phyloP scores from a whole-genome alignment of 768 basidiomycete genomes.

The Filobasidium wieringae region DNA sequence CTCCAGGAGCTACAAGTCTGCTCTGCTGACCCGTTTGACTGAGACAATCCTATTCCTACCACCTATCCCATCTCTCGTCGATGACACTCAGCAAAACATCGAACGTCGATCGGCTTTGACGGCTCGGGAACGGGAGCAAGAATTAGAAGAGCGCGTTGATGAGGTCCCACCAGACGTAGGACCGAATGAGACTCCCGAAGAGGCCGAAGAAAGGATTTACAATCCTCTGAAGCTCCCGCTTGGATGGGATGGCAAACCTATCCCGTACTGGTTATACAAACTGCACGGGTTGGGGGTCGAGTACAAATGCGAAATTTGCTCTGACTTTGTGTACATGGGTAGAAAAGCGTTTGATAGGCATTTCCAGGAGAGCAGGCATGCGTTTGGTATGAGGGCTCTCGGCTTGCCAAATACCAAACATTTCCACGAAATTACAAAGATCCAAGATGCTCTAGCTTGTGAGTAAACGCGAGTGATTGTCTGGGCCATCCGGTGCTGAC shows the following conservation, averaged over 20 bases:
- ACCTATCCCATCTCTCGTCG: slow-evolving; percentile 54
- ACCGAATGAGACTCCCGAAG: slow-evolving; percentile 45
- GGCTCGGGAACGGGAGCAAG: slow-evolving; percentile 71
- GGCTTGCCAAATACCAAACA: slow-evolving; percentile 97
- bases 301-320: slow-evolving; percentile 95
- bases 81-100: slow-evolving; percentile 89
- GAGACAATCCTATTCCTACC: slow-evolving; percentile 52
- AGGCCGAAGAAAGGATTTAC: slow-evolving; percentile 92
- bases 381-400: slow-evolving; percentile 94
- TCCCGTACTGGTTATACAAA: slow-evolving; percentile 98
- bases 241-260: slow-evolving; percentile 98
- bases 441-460: slow-evolving; percentile 91
- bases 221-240: slow-evolving; percentile 94
- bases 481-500: not conserved
- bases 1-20: slow-evolving; percentile 41
- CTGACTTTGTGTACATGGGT: slow-evolving; percentile 93
- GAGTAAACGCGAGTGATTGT: slow-evolving; percentile 37
- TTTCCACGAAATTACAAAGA: slow-evolving; percentile 95
- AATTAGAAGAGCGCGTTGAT: slow-evolving; percentile 62
- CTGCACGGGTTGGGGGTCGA: slow-evolving; percentile 95
- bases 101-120: slow-evolving; percentile 94
- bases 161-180: slow-evolving; percentile 33
- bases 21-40: slow-evolving; percentile 59
- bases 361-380: slow-evolving; percentile 76
- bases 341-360: slow-evolving; percentile 33